phyloP scores from a whole-genome alignment of 2,329 filamentous ascomycete genomes.

The Aureobasidium mangrovei region DNA sequence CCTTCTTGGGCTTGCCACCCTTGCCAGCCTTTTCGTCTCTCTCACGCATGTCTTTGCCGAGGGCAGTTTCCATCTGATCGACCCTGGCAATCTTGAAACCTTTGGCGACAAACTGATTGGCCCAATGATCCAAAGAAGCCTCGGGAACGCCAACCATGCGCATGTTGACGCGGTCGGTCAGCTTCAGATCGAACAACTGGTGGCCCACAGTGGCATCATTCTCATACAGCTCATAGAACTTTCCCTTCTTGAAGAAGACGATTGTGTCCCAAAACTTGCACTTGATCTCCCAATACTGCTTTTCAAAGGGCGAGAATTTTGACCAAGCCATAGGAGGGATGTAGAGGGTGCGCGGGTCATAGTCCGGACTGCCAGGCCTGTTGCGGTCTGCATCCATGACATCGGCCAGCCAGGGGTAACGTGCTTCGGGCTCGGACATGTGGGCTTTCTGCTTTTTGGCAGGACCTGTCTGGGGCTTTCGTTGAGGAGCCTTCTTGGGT shows the following conservation, averaged over 20 bases:
- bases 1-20: conserved; percentile 54
- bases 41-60: conserved; percentile 98
- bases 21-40: conserved; percentile 50
- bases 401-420: conserved; percentile 85
- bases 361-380: conserved; percentile 70
- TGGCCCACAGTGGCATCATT: conserved; percentile 95
- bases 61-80: conserved; percentile 90
- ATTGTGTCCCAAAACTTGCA: conserved; percentile 95
- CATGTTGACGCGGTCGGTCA: conserved; percentile 98
- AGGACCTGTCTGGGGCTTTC: conserved; percentile 21
- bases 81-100: conserved; percentile 95
- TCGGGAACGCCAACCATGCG: conserved; percentile 98
- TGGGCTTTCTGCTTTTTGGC: conserved; percentile 57
- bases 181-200: conserved; percentile 92
- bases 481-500: conserved; percentile 21
- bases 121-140: conserved; percentile 91
- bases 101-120: conserved; percentile 96
- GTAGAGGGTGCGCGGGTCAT: conserved; percentile 83
- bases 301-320: conserved; percentile 89
- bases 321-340: conserved; percentile 72
- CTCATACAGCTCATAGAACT: conserved; percentile 97
- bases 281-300: conserved; percentile 99
- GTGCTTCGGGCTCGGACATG: conserved; percentile 70
- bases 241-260: conserved; percentile 99
- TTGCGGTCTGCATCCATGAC: conserved; percentile 77